Conservation (phyloP, 2,329 filamentous ascomycete genomes). For the Claviceps cyperi region DNA sequence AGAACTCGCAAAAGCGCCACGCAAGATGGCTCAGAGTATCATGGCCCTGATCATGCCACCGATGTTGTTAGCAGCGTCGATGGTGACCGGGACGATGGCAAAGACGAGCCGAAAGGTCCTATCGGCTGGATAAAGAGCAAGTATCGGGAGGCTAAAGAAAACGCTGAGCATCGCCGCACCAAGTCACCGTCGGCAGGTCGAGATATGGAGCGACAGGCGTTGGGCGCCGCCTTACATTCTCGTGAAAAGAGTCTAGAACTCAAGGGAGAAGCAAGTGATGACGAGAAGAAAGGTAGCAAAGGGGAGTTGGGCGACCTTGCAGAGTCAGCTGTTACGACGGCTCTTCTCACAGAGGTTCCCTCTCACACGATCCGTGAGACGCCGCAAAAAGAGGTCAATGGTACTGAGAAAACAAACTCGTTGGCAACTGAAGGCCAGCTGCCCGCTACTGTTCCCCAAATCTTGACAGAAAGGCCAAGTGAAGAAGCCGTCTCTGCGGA, state of each 20-base stretch:
- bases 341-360: neutral
- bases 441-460: neutral
- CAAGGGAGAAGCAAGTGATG: constrained; percentile 22
- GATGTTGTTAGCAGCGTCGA: constrained; percentile 24
- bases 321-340: neutral
- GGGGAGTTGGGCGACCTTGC: constrained; percentile 1
- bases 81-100: constrained; percentile 23
- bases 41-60: constrained; percentile 22
- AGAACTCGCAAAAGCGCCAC: constrained; percentile 34
- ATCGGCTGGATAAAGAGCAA: constrained; percentile 46
- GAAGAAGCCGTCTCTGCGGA: neutral
- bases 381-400: neutral
- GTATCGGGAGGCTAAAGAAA: constrained; percentile 45
- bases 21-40: constrained; percentile 34
- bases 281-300: constrained; percentile 7
- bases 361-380: neutral
- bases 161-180: constrained; percentile 36
- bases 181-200: constrained; percentile 37
- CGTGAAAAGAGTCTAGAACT: constrained; percentile 35
- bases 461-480: neutral
- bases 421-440: neutral
- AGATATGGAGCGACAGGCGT: constrained; percentile 13
- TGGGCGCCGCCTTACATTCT: constrained; percentile 17
- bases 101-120: constrained; percentile 35
- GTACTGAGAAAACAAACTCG: neutral